These are phyloP conservation scores for Apiotrichum mycotoxinovorans DNA, from an alignment of 1,284 basidiomycete genomes.

Conservation along the genomic window DNA sequence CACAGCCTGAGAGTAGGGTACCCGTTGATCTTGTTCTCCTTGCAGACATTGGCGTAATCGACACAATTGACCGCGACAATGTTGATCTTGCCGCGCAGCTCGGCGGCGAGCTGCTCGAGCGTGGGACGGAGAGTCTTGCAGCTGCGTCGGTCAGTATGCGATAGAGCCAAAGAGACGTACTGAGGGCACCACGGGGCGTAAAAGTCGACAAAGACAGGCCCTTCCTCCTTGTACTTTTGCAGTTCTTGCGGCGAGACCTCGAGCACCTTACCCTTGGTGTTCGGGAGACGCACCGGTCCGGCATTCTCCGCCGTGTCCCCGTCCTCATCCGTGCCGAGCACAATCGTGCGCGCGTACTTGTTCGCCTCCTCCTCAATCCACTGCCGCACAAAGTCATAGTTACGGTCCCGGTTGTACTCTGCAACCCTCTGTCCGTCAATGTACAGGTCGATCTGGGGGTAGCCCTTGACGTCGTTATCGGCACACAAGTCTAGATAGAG, in stretches of 20 bases:
- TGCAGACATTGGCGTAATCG: constrained; percentile 63
- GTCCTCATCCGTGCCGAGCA: background rate
- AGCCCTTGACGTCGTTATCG: constrained; percentile 65
- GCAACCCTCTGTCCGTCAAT: constrained; percentile 62
- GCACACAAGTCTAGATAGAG: constrained; percentile 66
- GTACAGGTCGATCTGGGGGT: constrained; percentile 71
- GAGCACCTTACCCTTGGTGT: constrained; percentile 63
- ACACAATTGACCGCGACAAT: constrained; percentile 87
- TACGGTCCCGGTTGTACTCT: constrained; percentile 58
- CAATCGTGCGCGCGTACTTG: constrained; percentile 34
- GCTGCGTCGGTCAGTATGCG: constrained; percentile 26
- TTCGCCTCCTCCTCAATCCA: constrained; percentile 55
- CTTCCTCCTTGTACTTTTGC: constrained; percentile 54
- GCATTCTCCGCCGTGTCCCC: constrained; percentile 1
- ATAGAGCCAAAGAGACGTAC: constrained; percentile 31
- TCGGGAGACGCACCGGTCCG: constrained; percentile 45
- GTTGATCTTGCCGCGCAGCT: constrained; percentile 65
- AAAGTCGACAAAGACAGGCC: constrained; percentile 80
- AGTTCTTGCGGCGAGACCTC: constrained; percentile 59
- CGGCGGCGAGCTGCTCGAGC: constrained; percentile 68
- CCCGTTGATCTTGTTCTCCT: constrained; percentile 61
- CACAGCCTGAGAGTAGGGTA: constrained; percentile 72
- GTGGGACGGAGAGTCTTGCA: constrained; percentile 79
- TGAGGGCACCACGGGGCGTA: constrained; percentile 92
- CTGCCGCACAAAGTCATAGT: constrained; percentile 54